Conservation (phyloP, 139 green algal species). For the Chlamydomonas sp. region DNA sequence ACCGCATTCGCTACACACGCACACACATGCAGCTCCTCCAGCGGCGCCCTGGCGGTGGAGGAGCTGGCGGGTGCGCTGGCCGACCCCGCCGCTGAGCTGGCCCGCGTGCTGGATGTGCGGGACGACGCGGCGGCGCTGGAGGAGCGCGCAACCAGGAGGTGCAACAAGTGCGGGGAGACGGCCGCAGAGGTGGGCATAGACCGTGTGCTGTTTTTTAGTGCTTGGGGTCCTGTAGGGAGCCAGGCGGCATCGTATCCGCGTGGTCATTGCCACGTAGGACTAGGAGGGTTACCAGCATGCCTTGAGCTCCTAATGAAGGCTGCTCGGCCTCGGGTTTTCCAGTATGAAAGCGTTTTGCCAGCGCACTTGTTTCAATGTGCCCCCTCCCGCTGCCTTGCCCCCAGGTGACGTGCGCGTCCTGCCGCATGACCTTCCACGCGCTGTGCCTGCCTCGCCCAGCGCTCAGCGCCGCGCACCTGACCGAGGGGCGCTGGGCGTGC, state of each 20-base stretch:
- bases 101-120: conserved; percentile 1
- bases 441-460: conserved; percentile 67
- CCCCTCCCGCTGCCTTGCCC: background rate
- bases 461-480: conserved; percentile 45
- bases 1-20: background rate
- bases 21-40: background rate
- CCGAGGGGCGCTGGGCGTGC: background rate
- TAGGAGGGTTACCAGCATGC: too few relatives aligned
- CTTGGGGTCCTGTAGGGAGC: too few relatives aligned
- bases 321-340: too few relatives aligned
- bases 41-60: background rate
- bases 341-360: background rate
- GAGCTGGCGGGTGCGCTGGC: background rate
- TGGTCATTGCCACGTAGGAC: too few relatives aligned
- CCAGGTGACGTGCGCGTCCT: conserved; percentile 43
- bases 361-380: too few relatives aligned
- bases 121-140: background rate
- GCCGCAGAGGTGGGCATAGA: conserved; percentile 8
- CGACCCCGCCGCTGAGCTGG: background rate
- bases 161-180: background rate
- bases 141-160: background rate
- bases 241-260: too few relatives aligned
- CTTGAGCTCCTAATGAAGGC: too few relatives aligned
- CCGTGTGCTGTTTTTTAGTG: too few relatives aligned
- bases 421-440: conserved; percentile 61